Base-by-base conservation (phyloP, 257 asterid genomes). In the Haberlea rhodopensis region DNA sequence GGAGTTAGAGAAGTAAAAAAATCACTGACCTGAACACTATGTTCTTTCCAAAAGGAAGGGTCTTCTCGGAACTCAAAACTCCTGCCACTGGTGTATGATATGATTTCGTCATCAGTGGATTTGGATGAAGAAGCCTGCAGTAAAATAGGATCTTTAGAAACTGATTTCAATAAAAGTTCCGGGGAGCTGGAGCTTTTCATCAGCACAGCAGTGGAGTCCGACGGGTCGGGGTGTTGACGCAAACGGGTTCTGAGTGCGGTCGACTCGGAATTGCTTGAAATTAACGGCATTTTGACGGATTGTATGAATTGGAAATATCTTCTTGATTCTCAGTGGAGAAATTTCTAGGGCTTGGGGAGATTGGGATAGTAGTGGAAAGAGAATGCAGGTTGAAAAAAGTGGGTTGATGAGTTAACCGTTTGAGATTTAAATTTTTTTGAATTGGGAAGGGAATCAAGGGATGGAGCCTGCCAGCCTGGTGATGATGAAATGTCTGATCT, bases 1-100 rank as follows among this genome's bases (percentile, higher is more conserved):
- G 5, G 19, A 16, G 4, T 0, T 1, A 24, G 29, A 9, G 16
- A 40, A 56, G 45, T 3, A 29, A 21, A 25, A 32, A 22, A 20
- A 1, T 16, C 1, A 52, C 2, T 11, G 48, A 90, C 97, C 90
- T 91, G 98, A 73, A 91, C 90, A 71, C 78, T 91, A 21, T 88
- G 95, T 26, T 91, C 96, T 62, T 86, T 84, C 98, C 98, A 88
- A 48, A 91, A 88, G 21, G 82, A 73, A 8, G 94, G 98, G 70
- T 88, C 95, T 21, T 81, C 89, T 2, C 64, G 66, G 54, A 88
- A 89, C 68, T 91, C 96, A 16, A 91, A 91, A 61, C 79, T 80
- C 40, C 87, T 76, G 43, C 62, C 45, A 3, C 34, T 37, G 2
- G 57, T 48, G 59, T 43, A 57, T 18, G 70, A 40, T 34, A 69